Percentiles rank a stretch among this genome's conserved stretches.
Evolutionary conservation across 2,329 filamentous ascomycete genomes (phyloP).

Genomic region (Alternaria solani): DNA sequence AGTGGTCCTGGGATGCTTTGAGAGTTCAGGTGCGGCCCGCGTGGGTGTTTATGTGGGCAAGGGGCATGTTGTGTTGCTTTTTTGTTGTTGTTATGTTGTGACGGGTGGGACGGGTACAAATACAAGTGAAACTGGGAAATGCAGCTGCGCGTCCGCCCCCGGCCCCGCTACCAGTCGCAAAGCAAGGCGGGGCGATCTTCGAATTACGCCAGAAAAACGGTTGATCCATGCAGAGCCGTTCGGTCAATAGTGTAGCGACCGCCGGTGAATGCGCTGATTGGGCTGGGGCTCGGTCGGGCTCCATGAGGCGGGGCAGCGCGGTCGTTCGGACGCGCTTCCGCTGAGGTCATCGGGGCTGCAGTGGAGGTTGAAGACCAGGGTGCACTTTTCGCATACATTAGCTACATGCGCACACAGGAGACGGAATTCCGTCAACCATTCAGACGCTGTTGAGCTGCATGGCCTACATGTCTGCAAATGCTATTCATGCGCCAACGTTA

Average conservation of each 20-base stretch:
- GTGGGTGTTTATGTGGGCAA: constrained; percentile 14
- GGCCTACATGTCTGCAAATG: not conserved
- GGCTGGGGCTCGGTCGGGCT: not conserved
- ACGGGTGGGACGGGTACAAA: constrained; percentile 12
- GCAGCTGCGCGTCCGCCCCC: constrained; percentile 6
- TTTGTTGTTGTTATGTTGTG: constrained; percentile 13
- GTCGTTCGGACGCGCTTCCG: constrained; percentile 5
- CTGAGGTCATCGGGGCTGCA: constrained; percentile 5
- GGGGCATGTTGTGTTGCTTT: constrained; percentile 10
- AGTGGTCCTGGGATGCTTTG: not conserved
- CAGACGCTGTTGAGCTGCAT: constrained; percentile 1
- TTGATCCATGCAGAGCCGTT: constrained; percentile 19
- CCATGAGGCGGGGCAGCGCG: not conserved
- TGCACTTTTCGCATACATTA: not conserved
- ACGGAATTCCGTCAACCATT: not conserved
- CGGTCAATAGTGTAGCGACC: constrained; percentile 8
- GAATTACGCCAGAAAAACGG: constrained; percentile 12
- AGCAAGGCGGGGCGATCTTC: constrained; percentile 19
- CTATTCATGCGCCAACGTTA: not conserved
- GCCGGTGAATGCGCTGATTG: constrained; percentile 1
- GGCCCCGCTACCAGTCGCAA: constrained; percentile 12
- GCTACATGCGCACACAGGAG: not conserved
- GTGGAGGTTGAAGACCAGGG: constrained; percentile 1
- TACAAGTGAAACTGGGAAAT: constrained; percentile 15
- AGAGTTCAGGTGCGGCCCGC: not conserved